Evolutionary conservation across 495 filamentous ascomycete genomes (phyloP), one percentile per base, ranked within the genome.

Genomic region (Tuber microsphaerosporum): DNA sequence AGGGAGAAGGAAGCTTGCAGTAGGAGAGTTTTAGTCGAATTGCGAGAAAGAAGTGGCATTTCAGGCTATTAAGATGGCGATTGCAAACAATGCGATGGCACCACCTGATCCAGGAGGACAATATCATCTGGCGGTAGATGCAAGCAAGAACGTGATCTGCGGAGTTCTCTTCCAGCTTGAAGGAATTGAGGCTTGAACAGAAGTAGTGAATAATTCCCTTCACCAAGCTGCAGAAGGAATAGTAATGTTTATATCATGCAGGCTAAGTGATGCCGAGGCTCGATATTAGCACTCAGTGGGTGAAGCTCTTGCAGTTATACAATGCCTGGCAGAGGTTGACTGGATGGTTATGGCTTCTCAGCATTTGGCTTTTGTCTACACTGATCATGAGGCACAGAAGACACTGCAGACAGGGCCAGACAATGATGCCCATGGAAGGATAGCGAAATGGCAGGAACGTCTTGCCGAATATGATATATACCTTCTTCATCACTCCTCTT

Each of bases 211-310:
- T 0, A 14, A 22, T n/a, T n/a, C n/a, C n/a, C 0, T 12, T 0
- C 39, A 51, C 17, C 0, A 22, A 37, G 3, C 0, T 1, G 42
- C 16, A 17, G 45, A 72, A 19, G 0, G 31, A 0, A 39, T 75
- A 8, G 45, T 75, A 12, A 2, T 48, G 7, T 75, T 44, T 41
- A 71, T 77, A 39, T 75, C 75, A 1, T 41, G 51, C 16, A 12
- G 8, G 5, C 61, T 44, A 1, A 0, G 2, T 0, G 37, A 41
- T 16, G 73, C 43, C 0, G 68, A 77, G 51, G 34, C 34, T 0
- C 3, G 26, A 6, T 76, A 75, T 65, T 37, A 3, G 4, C 70
- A 31, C 19, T 39, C 65, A 0, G 51, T 45, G 16, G 1, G 43
- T 0, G 56, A 71, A n/a, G 48, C 39, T 2, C 22, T 74, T 0